Percentiles rank a stretch among this genome's conserved stretches.
phyloP scores from a whole-genome alignment of 2,329 filamentous ascomycete genomes.

The Aspergillus sclerotialis region DNA sequence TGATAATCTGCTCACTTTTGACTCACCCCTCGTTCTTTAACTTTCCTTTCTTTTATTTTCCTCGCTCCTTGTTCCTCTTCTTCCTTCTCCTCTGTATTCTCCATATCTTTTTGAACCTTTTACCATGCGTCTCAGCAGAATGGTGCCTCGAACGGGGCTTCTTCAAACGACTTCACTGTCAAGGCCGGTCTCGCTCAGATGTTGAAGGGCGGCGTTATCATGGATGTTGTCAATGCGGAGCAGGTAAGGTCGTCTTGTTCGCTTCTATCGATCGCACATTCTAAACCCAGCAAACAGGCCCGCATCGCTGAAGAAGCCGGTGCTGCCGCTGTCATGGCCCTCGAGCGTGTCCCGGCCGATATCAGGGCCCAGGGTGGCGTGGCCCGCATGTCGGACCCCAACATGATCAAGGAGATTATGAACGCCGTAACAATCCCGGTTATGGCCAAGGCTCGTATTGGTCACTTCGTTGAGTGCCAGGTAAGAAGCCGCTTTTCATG shows the following conservation, averaged over 20 bases:
- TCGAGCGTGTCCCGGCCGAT: conserved; percentile 94
- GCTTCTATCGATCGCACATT: not conserved
- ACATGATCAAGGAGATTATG: conserved; percentile 94
- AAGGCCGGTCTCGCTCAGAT: conserved; percentile 95
- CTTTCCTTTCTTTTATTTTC: conserved; percentile 6
- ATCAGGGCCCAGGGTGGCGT: conserved; percentile 90
- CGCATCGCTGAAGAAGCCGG: conserved; percentile 97
- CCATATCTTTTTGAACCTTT: conserved; percentile 2
- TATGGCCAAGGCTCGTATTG: conserved; percentile 98
- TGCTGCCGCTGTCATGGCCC: conserved; percentile 93
- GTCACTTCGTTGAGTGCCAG: conserved; percentile 96
- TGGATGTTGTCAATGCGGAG: conserved; percentile 93
- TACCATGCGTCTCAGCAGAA: conserved; percentile 31
- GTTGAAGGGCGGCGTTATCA: conserved; percentile 98
- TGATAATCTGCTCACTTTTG: conserved; percentile 9
- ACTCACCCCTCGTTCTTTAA: conserved; percentile 12
- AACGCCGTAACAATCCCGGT: conserved; percentile 91
- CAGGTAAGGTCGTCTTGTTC: conserved; percentile 46
- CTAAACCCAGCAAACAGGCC: conserved; percentile 47
- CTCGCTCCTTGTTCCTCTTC: conserved; percentile 3
- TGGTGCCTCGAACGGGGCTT: conserved; percentile 26
- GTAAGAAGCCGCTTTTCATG: too few relatives aligned
- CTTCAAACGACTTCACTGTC: conserved; percentile 65
- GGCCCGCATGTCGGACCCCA: conserved; percentile 91
- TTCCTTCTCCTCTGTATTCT: conserved; percentile 4